Base-by-base conservation (phyloP, 1,284 basidiomycete species). In the Rhodotorula glutinis region DNA sequence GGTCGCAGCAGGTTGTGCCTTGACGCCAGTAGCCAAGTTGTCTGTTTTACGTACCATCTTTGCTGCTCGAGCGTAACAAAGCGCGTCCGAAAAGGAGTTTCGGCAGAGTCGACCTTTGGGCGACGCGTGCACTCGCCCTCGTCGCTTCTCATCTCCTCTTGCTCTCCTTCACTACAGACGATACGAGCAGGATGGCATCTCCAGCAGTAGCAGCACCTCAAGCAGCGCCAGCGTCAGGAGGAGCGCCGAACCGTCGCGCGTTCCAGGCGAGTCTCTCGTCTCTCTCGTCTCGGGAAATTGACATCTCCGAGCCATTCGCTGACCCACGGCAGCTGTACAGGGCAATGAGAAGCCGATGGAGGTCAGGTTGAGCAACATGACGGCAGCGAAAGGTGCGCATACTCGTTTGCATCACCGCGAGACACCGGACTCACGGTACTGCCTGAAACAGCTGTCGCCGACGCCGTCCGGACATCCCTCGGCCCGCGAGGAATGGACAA, bases 401-500 rank as follows among this genome's bases (percentile, higher is more conserved):
- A 11, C 21, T 59, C 58, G 30, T 25, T 17, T 47, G 55, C n/a
- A n/a, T n/a, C n/a, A n/a, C n/a, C n/a, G n/a, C n/a, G n/a, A n/a
- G n/a, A n/a, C n/a, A n/a, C n/a, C n/a, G n/a, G n/a, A n/a, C n/a
- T n/a, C n/a, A n/a, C n/a, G n/a, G n/a, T n/a, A n/a, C n/a, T n/a
- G n/a, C n/a, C n/a, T n/a, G 51, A 59, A 62, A 56, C 73, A 96
- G 95, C 96, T 44, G 96, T 99, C 76, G 93, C 92, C 75, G 95
- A 98, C 82, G 95, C 93, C 60, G 92, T 99, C 46, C 85, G 96
- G 76, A 98, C 96, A 59, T 97, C 93, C 60, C 82, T 99, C 72
- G 96, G 96, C 25, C 96, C 96, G 55, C 88, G 91, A 80, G 96
- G 96, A 74, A 98, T 98, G 96, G 96, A 98, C 83, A 68, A 53